phyloP scores from a whole-genome alignment of 2,329 filamentous ascomycete genomes.

The Orbilia brochopaga region DNA sequence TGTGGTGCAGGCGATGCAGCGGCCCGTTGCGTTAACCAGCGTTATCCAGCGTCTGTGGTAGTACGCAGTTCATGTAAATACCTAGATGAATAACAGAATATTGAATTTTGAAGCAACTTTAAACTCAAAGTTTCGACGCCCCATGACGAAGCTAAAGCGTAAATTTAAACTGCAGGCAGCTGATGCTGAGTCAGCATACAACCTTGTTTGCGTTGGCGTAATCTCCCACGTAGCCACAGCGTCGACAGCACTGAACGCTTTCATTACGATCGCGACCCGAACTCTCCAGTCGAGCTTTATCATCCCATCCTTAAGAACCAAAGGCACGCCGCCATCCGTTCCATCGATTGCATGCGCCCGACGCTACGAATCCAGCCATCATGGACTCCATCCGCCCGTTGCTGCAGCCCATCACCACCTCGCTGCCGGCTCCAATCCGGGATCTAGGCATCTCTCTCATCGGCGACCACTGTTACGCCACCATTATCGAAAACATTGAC shows the following conservation, averaged over 20 bases:
- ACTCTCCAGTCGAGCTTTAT: background rate
- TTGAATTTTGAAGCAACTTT: too few species aligned
- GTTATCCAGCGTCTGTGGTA: too few species aligned
- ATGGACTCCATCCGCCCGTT: slow-evolving; percentile 71
- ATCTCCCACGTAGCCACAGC: slow-evolving; percentile 37
- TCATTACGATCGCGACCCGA: slow-evolving; percentile 5
- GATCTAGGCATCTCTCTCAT: slow-evolving; percentile 79
- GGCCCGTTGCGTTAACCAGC: too few species aligned
- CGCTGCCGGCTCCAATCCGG: slow-evolving; percentile 75
- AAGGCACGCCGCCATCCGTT: background rate
- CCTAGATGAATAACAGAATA: too few species aligned
- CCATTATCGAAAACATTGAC: slow-evolving; percentile 83
- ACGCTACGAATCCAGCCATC: slow-evolving; percentile 35
- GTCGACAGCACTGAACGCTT: slow-evolving; percentile 16
- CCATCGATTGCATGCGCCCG: slow-evolving; percentile 3
- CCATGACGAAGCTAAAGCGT: background rate
- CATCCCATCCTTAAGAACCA: too few species aligned
- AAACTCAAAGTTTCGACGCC: too few species aligned
- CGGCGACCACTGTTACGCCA: slow-evolving; percentile 81
- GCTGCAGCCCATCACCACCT: slow-evolving; percentile 71
- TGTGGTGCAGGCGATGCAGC: slow-evolving; percentile 12
- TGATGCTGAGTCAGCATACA: slow-evolving; percentile 13
- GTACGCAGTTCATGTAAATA: too few species aligned
- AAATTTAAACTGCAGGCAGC: background rate
- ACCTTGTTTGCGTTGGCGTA: slow-evolving; percentile 24